A percentile compares a stretch with the other conserved stretches of the same genome.
These are phyloP conservation scores for Fragaria ananassa DNA, from an alignment of 306 rosid species.

Conservation along the genomic window DNA sequence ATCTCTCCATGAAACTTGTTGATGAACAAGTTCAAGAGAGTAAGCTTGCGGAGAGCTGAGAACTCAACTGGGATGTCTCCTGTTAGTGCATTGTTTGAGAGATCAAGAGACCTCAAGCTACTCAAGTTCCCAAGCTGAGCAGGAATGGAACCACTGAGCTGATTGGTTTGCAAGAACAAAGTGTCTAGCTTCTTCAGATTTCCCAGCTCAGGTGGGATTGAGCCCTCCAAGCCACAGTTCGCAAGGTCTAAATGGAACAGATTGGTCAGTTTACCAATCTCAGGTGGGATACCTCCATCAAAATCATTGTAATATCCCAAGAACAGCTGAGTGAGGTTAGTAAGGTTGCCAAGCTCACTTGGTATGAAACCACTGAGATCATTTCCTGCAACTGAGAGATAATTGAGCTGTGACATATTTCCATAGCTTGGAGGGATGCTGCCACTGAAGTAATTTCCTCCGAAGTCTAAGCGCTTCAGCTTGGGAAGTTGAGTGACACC, in stretches of 20 bases:
- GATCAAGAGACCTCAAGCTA: slow-evolving; percentile 58
- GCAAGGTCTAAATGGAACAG: slow-evolving; percentile 77
- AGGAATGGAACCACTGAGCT: slow-evolving; percentile 65
- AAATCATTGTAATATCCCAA: slow-evolving; percentile 77
- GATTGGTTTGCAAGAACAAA: slow-evolving; percentile 78
- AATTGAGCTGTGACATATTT: slow-evolving; percentile 44
- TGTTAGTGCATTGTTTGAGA: slow-evolving; percentile 69
- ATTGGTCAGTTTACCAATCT: slow-evolving; percentile 57
- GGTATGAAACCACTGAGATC: slow-evolving; percentile 76
- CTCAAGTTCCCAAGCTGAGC: slow-evolving; percentile 63
- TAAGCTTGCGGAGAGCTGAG: slow-evolving; percentile 57
- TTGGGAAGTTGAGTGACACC: slow-evolving; percentile 45
- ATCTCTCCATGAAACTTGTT: slow-evolving; percentile 81
- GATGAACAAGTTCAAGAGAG: slow-evolving; percentile 70
- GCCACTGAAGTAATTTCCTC: slow-evolving; percentile 74
- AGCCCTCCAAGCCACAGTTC: slow-evolving; percentile 66
- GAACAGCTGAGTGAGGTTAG: slow-evolving; percentile 47
- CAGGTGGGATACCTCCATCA: slow-evolving; percentile 68
- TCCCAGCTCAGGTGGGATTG: slow-evolving; percentile 74
- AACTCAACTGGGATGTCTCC: slow-evolving; percentile 73
- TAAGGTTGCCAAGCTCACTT: slow-evolving; percentile 61
- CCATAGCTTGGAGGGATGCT: slow-evolving; percentile 66
- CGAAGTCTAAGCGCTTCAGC: slow-evolving; percentile 56
- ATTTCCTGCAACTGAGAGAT: slow-evolving; percentile 77
- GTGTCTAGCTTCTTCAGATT: slow-evolving; percentile 63